phyloP scores from a whole-genome alignment of 805 yeast species.

The Clavispora santaluciae region DNA sequence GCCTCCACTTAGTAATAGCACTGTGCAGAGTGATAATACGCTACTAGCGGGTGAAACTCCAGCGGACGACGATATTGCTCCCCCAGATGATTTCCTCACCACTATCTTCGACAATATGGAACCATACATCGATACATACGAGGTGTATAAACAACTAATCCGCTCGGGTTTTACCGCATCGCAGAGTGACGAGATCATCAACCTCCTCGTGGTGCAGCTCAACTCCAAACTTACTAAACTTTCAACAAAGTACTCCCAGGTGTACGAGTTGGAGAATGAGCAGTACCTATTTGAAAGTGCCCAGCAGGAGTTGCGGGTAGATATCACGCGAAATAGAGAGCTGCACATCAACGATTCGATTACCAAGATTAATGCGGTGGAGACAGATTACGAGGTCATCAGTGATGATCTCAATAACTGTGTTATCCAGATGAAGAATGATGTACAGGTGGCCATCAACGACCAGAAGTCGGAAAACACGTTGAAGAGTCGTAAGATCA shows the following conservation, averaged over 20 bases:
- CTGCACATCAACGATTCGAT: conserved; percentile 62
- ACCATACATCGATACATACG: conserved; percentile 45
- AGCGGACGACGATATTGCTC: conserved; percentile 5
- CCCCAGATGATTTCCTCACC: conserved; percentile 35
- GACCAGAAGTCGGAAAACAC: conserved; percentile 86
- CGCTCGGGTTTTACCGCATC: conserved; percentile 54
- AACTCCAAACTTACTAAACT: conserved; percentile 41
- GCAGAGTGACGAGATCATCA: conserved; percentile 59
- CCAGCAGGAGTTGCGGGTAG: conserved; percentile 77
- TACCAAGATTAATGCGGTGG: conserved; percentile 61
- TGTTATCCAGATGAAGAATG: conserved; percentile 57
- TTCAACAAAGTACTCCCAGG: conserved; percentile 44
- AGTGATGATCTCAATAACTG: conserved; percentile 72
- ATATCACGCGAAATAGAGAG: conserved; percentile 68
- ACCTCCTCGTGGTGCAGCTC: conserved; percentile 40
- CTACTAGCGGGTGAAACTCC: background rate
- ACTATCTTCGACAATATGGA: conserved; percentile 53
- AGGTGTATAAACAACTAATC: conserved; percentile 48
- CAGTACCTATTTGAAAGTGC: conserved; percentile 88
- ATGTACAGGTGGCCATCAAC: conserved; percentile 75
- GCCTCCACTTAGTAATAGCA: too few species aligned
- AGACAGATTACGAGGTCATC: conserved; percentile 65
- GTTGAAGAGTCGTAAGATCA: conserved; percentile 61
- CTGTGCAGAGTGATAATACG: too few species aligned
- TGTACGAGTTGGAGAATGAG: conserved; percentile 79